phyloP scores from a whole-genome alignment of 2,329 filamentous ascomycete species.

The Leptodontidium sp. region DNA sequence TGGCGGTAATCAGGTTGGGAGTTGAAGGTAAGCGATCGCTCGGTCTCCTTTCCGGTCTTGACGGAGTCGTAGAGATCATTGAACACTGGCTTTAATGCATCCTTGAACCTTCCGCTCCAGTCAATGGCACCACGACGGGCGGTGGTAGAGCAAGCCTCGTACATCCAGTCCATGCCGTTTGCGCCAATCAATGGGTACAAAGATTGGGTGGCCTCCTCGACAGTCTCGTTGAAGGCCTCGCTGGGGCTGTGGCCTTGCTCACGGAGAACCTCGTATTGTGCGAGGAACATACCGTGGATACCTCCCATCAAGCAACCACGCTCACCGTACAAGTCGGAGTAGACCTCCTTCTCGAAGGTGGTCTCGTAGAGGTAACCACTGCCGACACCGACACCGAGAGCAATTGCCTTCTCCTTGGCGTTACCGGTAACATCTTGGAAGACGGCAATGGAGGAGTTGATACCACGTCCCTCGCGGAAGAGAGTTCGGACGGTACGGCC shows the following conservation, averaged over 20 bases:
- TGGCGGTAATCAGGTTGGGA: conserved; percentile 93
- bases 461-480: conserved; percentile 98
- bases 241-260: conserved; percentile 97
- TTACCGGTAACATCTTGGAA: conserved; percentile 98
- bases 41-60: conserved; percentile 89
- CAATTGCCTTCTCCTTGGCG: conserved; percentile 97
- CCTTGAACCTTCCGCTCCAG: conserved; percentile 98
- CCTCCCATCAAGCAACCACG: conserved; percentile 99
- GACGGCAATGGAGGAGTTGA: conserved; percentile 99
- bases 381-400: conserved; percentile 95
- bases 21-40: conserved; percentile 98
- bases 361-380: conserved; percentile 99
- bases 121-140: conserved; percentile 98
- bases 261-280: conserved; percentile 99
- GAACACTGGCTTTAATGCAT: conserved; percentile 98
- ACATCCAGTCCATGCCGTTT: conserved; percentile 99
- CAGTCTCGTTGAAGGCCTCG: conserved; percentile 99
- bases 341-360: conserved; percentile 99
- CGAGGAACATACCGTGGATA: conserved; percentile 99
- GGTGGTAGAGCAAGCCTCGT: conserved; percentile 98
- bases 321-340: conserved; percentile 99
- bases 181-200: conserved; percentile 97
- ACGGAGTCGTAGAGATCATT: conserved; percentile 96
- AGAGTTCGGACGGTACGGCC: conserved; percentile 98
- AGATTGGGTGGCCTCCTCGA: conserved; percentile 98